Conservation (phyloP, 148 eudicot genomes). For the Vaccinium darrowii region DNA sequence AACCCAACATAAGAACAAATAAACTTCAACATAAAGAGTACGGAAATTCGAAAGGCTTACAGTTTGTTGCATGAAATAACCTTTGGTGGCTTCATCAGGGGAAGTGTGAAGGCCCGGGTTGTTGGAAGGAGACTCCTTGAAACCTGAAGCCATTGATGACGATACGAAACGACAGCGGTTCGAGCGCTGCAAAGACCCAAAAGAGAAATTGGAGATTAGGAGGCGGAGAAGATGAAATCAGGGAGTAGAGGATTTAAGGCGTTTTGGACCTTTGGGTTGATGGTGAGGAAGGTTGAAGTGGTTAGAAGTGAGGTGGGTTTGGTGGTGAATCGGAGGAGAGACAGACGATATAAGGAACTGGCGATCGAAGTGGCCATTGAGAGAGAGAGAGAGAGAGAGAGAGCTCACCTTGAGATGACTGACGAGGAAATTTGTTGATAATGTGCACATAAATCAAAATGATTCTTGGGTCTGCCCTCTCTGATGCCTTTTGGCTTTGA, state of each 20-base stretch:
- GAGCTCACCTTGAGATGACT: not conserved
- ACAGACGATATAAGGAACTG: constrained; percentile 14
- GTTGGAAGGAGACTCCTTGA: constrained; percentile 64
- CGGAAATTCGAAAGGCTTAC: constrained; percentile 28
- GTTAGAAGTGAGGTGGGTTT: constrained; percentile 22
- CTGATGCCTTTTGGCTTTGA: no score
- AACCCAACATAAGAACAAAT: not conserved
- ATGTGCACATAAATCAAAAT: no score
- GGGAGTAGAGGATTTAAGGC: not conserved
- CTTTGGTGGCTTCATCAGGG: constrained; percentile 73
- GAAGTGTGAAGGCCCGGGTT: constrained; percentile 72
- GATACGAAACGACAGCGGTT: constrained; percentile 29
- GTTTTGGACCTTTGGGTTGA: constrained; percentile 29
- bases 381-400: not conserved
- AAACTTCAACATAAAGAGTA: not conserved
- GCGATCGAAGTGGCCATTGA: constrained; percentile 25
- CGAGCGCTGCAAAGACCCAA: constrained; percentile 31
- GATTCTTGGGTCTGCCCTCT: no score
- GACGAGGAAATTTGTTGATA: not conserved
- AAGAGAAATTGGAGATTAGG: not conserved
- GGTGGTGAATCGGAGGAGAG: constrained; percentile 26
- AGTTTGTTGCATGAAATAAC: constrained; percentile 87
- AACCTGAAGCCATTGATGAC: constrained; percentile 50
- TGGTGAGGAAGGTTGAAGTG: constrained; percentile 13
- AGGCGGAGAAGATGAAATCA: not conserved